Percentiles rank a stretch among this genome's conserved stretches.
phyloP scores from a whole-genome alignment of 2,329 filamentous ascomycete species.

The Ampelomyces quisqualis region DNA sequence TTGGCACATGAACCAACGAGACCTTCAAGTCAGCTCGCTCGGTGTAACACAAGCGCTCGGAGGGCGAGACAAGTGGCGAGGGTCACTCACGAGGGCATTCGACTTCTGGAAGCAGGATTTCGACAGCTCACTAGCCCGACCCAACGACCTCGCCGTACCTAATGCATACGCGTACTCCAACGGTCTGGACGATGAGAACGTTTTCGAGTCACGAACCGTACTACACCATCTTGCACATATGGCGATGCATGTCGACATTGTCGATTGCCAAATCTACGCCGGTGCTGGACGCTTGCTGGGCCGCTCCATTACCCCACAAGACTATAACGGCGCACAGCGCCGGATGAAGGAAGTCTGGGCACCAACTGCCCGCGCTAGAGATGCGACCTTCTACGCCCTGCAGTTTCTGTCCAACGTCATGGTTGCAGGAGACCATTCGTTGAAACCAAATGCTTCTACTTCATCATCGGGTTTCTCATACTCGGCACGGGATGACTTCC shows the following conservation, averaged over 20 bases:
- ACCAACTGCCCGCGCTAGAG: conserved; percentile 79
- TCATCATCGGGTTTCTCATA: conserved; percentile 55
- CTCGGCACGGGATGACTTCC: conserved; percentile 80
- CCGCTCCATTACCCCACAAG: conserved; percentile 76
- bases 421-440: conserved; percentile 57
- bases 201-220: conserved; percentile 85
- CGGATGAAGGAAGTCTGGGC: conserved; percentile 91
- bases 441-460: conserved; percentile 23
- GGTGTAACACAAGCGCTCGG: conserved; percentile 79
- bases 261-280: conserved; percentile 96
- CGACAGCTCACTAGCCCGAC: conserved; percentile 72
- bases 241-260: conserved; percentile 95
- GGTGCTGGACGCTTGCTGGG: conserved; percentile 82
- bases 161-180: conserved; percentile 36
- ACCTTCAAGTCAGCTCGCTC: conserved; percentile 86
- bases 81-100: conserved; percentile 80
- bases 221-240: conserved; percentile 94
- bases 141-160: conserved; percentile 37
- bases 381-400: conserved; percentile 89
- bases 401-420: conserved; percentile 86
- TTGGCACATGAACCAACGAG: conserved; percentile 97
- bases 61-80: conserved; percentile 87
- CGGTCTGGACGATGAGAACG: conserved; percentile 60
- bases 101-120: conserved; percentile 94
- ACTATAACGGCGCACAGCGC: conserved; percentile 75